phyloP scores from a whole-genome alignment of 371 early-diverging fungal species.

The Lichtheimia corymbifera region DNA sequence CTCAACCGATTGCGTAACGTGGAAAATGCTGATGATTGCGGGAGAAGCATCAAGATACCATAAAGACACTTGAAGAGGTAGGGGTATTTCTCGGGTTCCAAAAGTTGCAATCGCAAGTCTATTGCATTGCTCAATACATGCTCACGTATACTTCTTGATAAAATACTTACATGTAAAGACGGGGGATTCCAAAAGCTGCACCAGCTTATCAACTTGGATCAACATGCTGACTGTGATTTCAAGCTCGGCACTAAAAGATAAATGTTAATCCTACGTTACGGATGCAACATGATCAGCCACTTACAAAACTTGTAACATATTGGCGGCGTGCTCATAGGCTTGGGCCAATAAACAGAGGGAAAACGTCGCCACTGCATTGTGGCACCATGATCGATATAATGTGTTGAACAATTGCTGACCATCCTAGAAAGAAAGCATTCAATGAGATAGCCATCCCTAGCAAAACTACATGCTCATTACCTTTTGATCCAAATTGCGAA shows the following conservation, averaged over 20 bases:
- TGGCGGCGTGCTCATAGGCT: slow-evolving; percentile 84
- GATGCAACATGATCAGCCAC: slow-evolving; percentile 11
- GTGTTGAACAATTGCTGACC: slow-evolving; percentile 74
- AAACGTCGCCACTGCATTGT: slow-evolving; percentile 87
- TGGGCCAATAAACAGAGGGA: slow-evolving; percentile 88
- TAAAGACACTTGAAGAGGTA: slow-evolving; percentile 85
- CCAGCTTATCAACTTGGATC: slow-evolving; percentile 91
- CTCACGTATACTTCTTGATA: too few relatives aligned
- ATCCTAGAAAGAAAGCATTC: slow-evolving; percentile 27
- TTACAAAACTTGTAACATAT: slow-evolving; percentile 76
- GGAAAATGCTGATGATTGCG: slow-evolving; percentile 90
- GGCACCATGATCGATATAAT: slow-evolving; percentile 89
- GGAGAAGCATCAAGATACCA: slow-evolving; percentile 91
- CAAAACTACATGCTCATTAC: slow-evolving; percentile 20
- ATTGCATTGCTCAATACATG: background rate
- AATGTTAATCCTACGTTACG: background rate
- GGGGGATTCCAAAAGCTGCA: slow-evolving; percentile 91
- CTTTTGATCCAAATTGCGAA: slow-evolving; percentile 69
- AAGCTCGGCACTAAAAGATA: slow-evolving; percentile 64
- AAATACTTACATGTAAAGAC: slow-evolving; percentile 78
- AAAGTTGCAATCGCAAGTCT: slow-evolving; percentile 83
- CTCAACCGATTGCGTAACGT: slow-evolving; percentile 86
- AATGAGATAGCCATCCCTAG: background rate
- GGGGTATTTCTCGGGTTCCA: slow-evolving; percentile 86
- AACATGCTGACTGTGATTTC: slow-evolving; percentile 89